Base-by-base conservation (phyloP, 2,329 filamentous ascomycete genomes). In the Bipolaris gigantea region DNA sequence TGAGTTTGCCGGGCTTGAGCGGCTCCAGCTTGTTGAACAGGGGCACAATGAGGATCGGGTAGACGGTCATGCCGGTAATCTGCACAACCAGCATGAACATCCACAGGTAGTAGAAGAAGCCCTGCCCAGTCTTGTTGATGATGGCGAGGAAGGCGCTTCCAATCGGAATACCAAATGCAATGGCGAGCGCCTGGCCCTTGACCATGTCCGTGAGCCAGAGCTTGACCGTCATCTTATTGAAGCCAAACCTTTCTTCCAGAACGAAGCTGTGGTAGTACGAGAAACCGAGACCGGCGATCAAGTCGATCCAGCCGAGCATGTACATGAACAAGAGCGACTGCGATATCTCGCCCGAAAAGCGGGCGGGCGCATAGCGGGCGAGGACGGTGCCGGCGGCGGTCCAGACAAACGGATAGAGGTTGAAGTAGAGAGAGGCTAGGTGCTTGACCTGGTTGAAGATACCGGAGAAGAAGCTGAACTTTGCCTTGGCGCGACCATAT, bases 71-170 rank as follows among this genome's bases (percentile, higher is more conserved):
- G 78, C 90, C 92, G 74, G 94, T 93, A 59, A 97, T 83, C 78
- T 97, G 94, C 36, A 99, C 85, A 53, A 85, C 87, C 56, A 96
- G 86, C 64, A 89, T 88, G 70, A 99, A 97, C 55, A 94, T 78
- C 92, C 93, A 99, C 53, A 99, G 85, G 75, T 97, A 99, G 80
- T 95, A 96, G 82, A 97, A 97, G 83, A 99, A 99, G 72, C 88
- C 85, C 72, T 89, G 90, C 62, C 94, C 94, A 11, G 95, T 97
- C 79, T 89, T 90, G 77, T 96, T 88, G 68, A 99, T 89, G 72
- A 99, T 99, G 74, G 89, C 85, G 69, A 97, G 84, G 81, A 99
- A 95, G 38, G 88, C 94, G 62, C 90, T 89, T 59, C 97, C 89
- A 64, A 99, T 88, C 0, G 95, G 94, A 47, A 91, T 87, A 56